These are phyloP conservation scores for Echites panduratus DNA, from an alignment of 257 asterid genomes.

Conservation along the genomic window DNA sequence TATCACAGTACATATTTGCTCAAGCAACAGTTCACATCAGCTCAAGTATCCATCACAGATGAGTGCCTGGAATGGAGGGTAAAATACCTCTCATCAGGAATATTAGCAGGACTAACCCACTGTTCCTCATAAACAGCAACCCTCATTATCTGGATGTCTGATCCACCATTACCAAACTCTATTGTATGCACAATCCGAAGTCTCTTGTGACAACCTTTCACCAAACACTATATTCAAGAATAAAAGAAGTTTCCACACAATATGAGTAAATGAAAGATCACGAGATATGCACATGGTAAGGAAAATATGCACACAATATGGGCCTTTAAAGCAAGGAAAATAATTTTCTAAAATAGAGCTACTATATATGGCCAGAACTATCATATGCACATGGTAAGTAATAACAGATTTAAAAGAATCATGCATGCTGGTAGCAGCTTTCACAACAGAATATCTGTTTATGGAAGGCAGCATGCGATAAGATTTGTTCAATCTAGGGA, in stretches of 20 bases:
- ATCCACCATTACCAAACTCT: conserved; percentile 88
- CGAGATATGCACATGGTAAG: too few relatives aligned
- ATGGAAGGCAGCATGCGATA: not conserved
- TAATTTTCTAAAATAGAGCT: not conserved
- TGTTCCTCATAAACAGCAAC: conserved; percentile 94
- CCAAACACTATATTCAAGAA: conserved; percentile 63
- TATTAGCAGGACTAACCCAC: conserved; percentile 81
- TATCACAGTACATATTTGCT: not conserved
- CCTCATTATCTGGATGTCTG: conserved; percentile 90
- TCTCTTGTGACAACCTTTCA: conserved; percentile 96
- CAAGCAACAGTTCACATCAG: too few relatives aligned
- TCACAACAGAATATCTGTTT: not conserved
- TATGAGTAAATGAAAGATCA: not conserved
- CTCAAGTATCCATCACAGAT: conserved; percentile 5
- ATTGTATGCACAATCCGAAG: conserved; percentile 89
- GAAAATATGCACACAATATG: too few relatives aligned
- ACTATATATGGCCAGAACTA: not conserved
- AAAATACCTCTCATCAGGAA: conserved; percentile 64
- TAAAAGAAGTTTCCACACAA: conserved; percentile 8
- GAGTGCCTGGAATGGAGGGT: not conserved
- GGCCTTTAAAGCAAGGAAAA: not conserved
- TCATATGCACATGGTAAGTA: not conserved
- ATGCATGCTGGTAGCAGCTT: not conserved
- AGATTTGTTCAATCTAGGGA: not conserved
- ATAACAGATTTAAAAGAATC: not conserved